Evolutionary conservation across 768 basidiomycete species (phyloP).

Genomic region (Termitomyces sp.): DNA sequence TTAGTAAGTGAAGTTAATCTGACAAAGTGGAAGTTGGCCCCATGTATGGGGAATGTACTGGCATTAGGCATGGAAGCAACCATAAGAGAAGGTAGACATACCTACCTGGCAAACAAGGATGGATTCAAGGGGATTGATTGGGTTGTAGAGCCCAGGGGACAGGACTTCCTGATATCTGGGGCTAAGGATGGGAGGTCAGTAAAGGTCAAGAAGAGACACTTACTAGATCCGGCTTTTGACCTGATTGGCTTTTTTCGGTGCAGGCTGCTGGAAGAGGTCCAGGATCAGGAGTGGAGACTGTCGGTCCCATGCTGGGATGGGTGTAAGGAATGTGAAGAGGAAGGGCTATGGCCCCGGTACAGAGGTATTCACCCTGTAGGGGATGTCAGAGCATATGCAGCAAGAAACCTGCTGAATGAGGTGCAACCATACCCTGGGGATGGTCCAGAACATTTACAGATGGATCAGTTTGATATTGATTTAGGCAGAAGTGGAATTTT

Average conservation of each 20-base stretch:
- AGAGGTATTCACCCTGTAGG: not conserved
- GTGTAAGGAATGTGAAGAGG: not conserved
- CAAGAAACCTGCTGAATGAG: not conserved
- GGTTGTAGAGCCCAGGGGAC: not conserved
- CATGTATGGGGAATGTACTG: not conserved
- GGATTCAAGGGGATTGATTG: not conserved
- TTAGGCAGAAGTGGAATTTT: too few relatives aligned
- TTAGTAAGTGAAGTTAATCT: too few relatives aligned
- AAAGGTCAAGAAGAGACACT: not conserved
- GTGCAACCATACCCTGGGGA: not conserved
- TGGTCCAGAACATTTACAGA: not conserved
- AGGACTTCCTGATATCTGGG: not conserved
- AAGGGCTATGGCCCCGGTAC: rapidly evolving
- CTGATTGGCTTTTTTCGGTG: not conserved
- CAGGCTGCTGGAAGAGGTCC: not conserved
- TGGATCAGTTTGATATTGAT: not conserved
- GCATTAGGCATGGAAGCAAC: not conserved
- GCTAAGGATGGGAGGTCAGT: not conserved
- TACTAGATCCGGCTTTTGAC: not conserved
- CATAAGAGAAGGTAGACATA: not conserved
- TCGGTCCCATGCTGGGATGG: not conserved
- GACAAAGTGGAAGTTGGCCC: not conserved
- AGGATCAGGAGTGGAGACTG: too few relatives aligned
- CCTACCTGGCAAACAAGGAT: not conserved
- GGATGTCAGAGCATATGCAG: not conserved